Conservation (phyloP, 23 red algal species). For the Pyropia yezoensis region DNA sequence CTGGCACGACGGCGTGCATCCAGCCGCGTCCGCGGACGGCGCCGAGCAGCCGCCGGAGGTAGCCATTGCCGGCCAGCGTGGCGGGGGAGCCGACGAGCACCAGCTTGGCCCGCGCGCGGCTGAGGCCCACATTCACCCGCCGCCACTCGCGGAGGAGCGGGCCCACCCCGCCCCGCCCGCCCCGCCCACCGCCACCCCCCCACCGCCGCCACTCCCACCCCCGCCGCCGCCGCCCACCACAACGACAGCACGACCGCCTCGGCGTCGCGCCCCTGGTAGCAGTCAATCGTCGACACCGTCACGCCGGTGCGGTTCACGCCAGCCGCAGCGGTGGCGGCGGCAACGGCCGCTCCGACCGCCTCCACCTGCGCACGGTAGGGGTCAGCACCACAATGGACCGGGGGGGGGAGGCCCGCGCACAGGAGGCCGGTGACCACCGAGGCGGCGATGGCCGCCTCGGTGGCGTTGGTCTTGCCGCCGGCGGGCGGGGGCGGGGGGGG, state of each 20-base stretch:
- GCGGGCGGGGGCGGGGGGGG: too few relatives aligned
- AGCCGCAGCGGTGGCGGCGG: neutral
- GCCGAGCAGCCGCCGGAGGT: neutral
- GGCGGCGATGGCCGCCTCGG: conserved; percentile 14
- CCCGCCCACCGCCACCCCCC: too few relatives aligned
- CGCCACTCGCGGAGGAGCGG: conserved; percentile 79
- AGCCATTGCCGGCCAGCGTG: conserved; percentile 27
- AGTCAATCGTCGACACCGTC: conserved; percentile 58
- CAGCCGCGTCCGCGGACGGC: neutral
- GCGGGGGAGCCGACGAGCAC: conserved; percentile 65
- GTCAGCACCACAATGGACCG: conserved; percentile 52
- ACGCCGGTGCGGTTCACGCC: neutral
- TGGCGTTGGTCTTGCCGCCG: too few relatives aligned
- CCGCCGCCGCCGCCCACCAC: conserved; percentile 45
- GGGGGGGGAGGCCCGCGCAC: conserved; percentile 3
- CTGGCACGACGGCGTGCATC: too few relatives aligned
- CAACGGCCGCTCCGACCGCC: conserved; percentile 7
- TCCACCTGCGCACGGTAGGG: conserved; percentile 76
- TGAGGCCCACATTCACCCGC: conserved; percentile 80
- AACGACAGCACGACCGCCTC: conserved; percentile 57
- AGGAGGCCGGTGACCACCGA: conserved; percentile 6
- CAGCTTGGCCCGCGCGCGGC: conserved; percentile 74
- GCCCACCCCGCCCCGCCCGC: conserved; percentile 30
- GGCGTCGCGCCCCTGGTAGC: conserved; percentile 89
- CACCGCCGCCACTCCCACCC: neutral